Conservation (phyloP, 352 stramenopile genomes). For the Sclerospora graminicola region DNA sequence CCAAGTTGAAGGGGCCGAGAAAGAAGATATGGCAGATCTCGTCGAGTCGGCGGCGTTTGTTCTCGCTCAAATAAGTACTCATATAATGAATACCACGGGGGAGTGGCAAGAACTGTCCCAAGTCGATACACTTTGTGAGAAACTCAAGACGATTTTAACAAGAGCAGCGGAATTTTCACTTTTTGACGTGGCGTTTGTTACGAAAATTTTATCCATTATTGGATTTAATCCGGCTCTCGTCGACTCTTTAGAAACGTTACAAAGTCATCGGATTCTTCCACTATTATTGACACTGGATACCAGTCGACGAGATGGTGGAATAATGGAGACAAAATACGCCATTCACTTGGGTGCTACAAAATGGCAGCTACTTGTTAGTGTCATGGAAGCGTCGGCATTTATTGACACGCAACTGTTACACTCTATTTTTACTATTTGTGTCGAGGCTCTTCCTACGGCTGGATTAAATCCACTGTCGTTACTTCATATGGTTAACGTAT, state of each 20-base stretch:
- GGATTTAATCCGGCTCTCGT: conserved; percentile 16
- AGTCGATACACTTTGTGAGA: conserved; percentile 24
- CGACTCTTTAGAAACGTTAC: conserved; percentile 27
- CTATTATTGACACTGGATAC: conserved; percentile 29
- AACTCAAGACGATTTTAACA: conserved; percentile 18
- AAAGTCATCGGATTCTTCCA: conserved; percentile 23
- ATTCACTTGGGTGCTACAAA: conserved; percentile 36
- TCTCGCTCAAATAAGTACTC: conserved; percentile 29
- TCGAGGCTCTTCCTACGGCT: conserved; percentile 41
- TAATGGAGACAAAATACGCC: conserved; percentile 21
- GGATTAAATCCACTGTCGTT: conserved; percentile 47
- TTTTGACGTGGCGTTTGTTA: conserved; percentile 28
- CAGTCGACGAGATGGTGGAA: conserved; percentile 20
- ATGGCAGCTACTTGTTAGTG: conserved; percentile 42
- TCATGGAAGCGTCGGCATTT: conserved; percentile 41
- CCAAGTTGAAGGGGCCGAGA: conserved; percentile 10
- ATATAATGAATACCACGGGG: conserved; percentile 25
- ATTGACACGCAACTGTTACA: conserved; percentile 30
- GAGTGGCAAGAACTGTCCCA: conserved; percentile 17
- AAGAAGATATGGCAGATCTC: conserved; percentile 12
- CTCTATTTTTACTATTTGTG: conserved; percentile 26
- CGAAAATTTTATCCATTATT: conserved; percentile 27
- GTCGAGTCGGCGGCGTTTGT: conserved; percentile 23
- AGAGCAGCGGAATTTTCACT: conserved; percentile 1
- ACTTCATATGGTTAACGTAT: conserved; percentile 59